Evolutionary conservation across 805 yeast genomes (phyloP), one percentile per base, ranked within the genome.

Genomic region (Sugiyamaella lignohabitans): DNA sequence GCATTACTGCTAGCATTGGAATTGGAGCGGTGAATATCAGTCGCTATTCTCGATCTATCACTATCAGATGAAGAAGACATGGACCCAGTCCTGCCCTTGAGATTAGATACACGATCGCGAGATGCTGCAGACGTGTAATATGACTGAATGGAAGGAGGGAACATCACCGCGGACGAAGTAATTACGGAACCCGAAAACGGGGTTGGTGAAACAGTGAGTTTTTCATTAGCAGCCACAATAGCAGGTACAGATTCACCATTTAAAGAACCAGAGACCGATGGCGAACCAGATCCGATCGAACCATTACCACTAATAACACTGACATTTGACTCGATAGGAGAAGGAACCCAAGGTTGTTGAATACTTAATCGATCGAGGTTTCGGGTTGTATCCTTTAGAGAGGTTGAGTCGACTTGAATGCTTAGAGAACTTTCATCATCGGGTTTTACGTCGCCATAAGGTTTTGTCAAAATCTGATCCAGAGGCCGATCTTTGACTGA

Each of bases 291-390:
- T 27, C 30, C 30, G n/a, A n/a, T n/a, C n/a, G n/a, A n/a, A n/a
- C n/a, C n/a, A n/a, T n/a, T n/a, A 8, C 32, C 32, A 14, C 32
- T 27, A 8, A 14, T 27, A 27, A 27, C 32, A 27, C 32, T 27
- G 14, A 27, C 14, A 27, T 27, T 27, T 27, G 32, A 27, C 14
- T 40, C 35, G 19, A 40, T 19, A 14, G 43, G 23, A 5, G 32
- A 23, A 23, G 47, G 42, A 14, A 44, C 47, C 47, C 47, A 44
- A 17, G 47, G 47, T 22, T 18, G 17, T 17, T 24, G 8, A 27
- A 27, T 14, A 11, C 24, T n/a, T 3, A 38, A 20, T 17, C 34
- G 32, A n/a, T 44, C 47, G 22, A 44, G 34, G n/a, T 24, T 39
- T 19, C 17, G 6, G 4, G 42, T n/a, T 17, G 43, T 18, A 35